Percentiles rank a stretch among this genome's conserved stretches.
Evolutionary conservation across 148 eudicot species (phyloP).

Genomic region (Rhododendron mucronatum): DNA sequence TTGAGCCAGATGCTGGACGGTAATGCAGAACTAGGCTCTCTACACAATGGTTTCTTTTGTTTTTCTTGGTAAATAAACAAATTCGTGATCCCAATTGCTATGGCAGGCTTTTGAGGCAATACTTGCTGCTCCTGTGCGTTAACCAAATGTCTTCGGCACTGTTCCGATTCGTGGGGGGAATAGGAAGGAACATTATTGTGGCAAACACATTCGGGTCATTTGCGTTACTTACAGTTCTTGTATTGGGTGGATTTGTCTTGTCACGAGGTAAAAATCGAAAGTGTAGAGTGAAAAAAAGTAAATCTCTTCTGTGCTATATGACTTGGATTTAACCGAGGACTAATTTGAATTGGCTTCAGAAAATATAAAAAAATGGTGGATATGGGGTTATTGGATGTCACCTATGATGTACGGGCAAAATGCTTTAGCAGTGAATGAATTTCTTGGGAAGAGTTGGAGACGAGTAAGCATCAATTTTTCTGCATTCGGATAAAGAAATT

Average conservation of each 20-base stretch:
- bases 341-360: slow-evolving; percentile 21
- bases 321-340: background rate
- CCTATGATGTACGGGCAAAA: slow-evolving; percentile 72
- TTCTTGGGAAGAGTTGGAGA: slow-evolving; percentile 73
- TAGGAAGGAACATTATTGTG: slow-evolving; percentile 72
- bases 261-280: slow-evolving; percentile 38
- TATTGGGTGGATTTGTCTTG: slow-evolving; percentile 71
- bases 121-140: slow-evolving; percentile 43
- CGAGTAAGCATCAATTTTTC: slow-evolving; percentile 21
- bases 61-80: background rate
- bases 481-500: background rate
- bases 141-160: slow-evolving; percentile 75
- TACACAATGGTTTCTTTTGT: background rate
- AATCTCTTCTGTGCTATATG: background rate
- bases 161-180: slow-evolving; percentile 56
- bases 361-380: slow-evolving; percentile 73
- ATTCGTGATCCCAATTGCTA: background rate
- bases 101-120: slow-evolving; percentile 61
- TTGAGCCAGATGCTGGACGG: slow-evolving; percentile 32
- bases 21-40: background rate
- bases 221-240: slow-evolving; percentile 51
- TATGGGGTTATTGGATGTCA: slow-evolving; percentile 87
- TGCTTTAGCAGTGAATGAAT: slow-evolving; percentile 73
- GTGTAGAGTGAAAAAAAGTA: background rate
- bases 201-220: slow-evolving; percentile 82